A percentile compares a stretch with the other conserved stretches of the same genome.
These are phyloP conservation scores for Acanthamoeba castellanii DNA, from an alignment of 208 protist species.

Conservation along the genomic window DNA sequence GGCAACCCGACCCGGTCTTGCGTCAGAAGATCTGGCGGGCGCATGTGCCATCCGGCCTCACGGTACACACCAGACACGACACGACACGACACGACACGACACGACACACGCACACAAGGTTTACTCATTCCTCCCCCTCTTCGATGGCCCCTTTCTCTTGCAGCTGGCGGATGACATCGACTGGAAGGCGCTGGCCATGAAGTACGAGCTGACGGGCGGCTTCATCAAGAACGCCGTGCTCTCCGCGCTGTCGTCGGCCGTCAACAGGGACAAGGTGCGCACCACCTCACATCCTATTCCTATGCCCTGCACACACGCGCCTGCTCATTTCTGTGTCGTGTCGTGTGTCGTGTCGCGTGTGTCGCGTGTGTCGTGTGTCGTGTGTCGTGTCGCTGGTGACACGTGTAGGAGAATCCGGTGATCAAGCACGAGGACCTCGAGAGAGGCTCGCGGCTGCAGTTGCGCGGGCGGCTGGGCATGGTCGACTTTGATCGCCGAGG, in stretches of 20 bases:
- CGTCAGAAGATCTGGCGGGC: slow-evolving; percentile 80
- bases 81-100: too few relatives aligned
- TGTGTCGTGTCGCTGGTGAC: too few relatives aligned
- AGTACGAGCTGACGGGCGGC: slow-evolving; percentile 84
- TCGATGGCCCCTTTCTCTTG: neutral
- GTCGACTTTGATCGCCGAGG: slow-evolving; percentile 77
- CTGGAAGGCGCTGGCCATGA: slow-evolving; percentile 73
- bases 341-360: too few relatives aligned
- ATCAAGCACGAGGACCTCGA: slow-evolving; percentile 20
- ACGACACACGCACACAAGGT: too few relatives aligned
- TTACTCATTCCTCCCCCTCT: neutral
- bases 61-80: too few relatives aligned
- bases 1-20: slow-evolving; percentile 74
- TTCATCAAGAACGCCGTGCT: slow-evolving; percentile 85
- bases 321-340: too few relatives aligned
- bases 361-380: too few relatives aligned
- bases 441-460: neutral
- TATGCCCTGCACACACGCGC: too few relatives aligned
- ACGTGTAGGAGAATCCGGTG: neutral
- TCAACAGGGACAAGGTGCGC: slow-evolving; percentile 76
- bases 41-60: slow-evolving; percentile 73
- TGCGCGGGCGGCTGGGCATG: slow-evolving; percentile 75
- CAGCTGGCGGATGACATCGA: slow-evolving; percentile 75
- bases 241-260: slow-evolving; percentile 79
- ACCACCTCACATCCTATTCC: too few relatives aligned